phyloP scores from a whole-genome alignment of 1,284 basidiomycete genomes.

The Anthracocystis setariae region DNA sequence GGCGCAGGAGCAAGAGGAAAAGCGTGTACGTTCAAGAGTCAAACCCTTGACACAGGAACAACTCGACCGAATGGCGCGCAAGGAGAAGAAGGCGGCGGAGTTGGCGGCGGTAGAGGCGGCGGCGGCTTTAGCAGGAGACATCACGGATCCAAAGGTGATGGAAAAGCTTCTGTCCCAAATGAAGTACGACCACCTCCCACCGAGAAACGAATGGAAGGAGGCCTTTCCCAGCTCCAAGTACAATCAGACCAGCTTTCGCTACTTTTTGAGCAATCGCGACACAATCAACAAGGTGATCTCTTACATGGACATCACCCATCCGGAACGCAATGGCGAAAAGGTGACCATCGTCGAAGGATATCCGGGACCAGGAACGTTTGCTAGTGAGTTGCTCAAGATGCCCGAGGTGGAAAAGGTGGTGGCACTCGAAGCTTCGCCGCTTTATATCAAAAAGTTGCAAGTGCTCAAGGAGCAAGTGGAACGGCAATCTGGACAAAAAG shows the following conservation, averaged over 20 bases:
- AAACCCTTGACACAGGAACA: background rate
- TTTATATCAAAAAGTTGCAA: conserved; percentile 36
- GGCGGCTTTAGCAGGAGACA: conserved; percentile 3
- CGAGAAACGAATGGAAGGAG: conserved; percentile 43
- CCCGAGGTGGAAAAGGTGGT: conserved; percentile 64
- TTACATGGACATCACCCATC: conserved; percentile 32
- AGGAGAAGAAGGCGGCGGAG: conserved; percentile 1
- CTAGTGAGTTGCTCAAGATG: conserved; percentile 53
- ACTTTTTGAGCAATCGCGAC: conserved; percentile 55
- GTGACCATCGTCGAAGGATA: conserved; percentile 64
- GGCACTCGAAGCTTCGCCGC: conserved; percentile 51
- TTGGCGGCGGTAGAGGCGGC: conserved; percentile 1
- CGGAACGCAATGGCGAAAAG: conserved; percentile 43
- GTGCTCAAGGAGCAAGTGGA: conserved; percentile 31
- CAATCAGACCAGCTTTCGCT: conserved; percentile 44
- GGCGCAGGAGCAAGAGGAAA: background rate
- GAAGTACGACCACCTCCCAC: conserved; percentile 49
- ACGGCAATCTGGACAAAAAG: conserved; percentile 5
- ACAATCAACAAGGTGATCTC: conserved; percentile 46
- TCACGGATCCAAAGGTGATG: conserved; percentile 8
- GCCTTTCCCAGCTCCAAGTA: conserved; percentile 33
- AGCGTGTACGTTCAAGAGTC: conserved; percentile 4
- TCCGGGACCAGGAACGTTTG: conserved; percentile 61
- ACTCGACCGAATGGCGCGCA: background rate
- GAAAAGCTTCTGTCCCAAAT: conserved; percentile 15